A percentile compares a stretch with the other conserved stretches of the same genome.
These are phyloP conservation scores for Phytophthora kernoviae DNA, from an alignment of 352 stramenopile genomes.

Conservation along the genomic window DNA sequence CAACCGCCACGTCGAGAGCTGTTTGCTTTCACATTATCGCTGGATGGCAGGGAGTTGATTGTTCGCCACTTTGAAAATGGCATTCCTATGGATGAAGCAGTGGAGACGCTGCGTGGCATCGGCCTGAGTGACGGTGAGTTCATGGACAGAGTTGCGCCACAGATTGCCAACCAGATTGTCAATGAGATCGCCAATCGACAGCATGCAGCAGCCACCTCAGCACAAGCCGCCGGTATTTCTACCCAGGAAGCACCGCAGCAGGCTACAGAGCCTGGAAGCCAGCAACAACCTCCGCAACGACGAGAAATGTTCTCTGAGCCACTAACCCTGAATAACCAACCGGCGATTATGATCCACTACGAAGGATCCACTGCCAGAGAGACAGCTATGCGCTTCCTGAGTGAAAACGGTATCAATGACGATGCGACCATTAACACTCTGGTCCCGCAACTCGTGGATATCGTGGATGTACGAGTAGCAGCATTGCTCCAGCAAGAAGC, in stretches of 20 bases:
- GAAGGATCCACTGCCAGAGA: slow-evolving; percentile 65
- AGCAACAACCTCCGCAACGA: slow-evolving; percentile 22
- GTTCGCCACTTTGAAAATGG: slow-evolving; percentile 75
- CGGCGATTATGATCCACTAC: slow-evolving; percentile 62
- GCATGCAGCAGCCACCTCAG: background rate
- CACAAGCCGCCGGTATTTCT: background rate
- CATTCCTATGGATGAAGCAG: slow-evolving; percentile 61
- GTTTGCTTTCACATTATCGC: slow-evolving; percentile 61
- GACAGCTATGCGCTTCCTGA: slow-evolving; percentile 63
- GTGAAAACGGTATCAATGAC: slow-evolving; percentile 60
- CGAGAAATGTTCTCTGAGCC: slow-evolving; percentile 74
- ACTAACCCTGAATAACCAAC: slow-evolving; percentile 56
- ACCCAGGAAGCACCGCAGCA: slow-evolving; percentile 10
- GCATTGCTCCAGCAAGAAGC: slow-evolving; percentile 49
- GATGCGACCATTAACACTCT: slow-evolving; percentile 39
- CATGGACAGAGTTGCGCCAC: slow-evolving; percentile 56
- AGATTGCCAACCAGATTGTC: slow-evolving; percentile 67
- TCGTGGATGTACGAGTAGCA: slow-evolving; percentile 60
- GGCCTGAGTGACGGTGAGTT: slow-evolving; percentile 52
- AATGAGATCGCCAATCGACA: slow-evolving; percentile 44
- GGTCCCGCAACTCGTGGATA: slow-evolving; percentile 57
- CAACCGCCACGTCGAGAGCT: slow-evolving; percentile 58
- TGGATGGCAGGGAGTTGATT: slow-evolving; percentile 51
- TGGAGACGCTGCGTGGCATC: slow-evolving; percentile 47
- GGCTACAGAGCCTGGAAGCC: slow-evolving; percentile 6